phyloP scores from a whole-genome alignment of 2,329 filamentous ascomycete species.

The Huntiella omanensis region DNA sequence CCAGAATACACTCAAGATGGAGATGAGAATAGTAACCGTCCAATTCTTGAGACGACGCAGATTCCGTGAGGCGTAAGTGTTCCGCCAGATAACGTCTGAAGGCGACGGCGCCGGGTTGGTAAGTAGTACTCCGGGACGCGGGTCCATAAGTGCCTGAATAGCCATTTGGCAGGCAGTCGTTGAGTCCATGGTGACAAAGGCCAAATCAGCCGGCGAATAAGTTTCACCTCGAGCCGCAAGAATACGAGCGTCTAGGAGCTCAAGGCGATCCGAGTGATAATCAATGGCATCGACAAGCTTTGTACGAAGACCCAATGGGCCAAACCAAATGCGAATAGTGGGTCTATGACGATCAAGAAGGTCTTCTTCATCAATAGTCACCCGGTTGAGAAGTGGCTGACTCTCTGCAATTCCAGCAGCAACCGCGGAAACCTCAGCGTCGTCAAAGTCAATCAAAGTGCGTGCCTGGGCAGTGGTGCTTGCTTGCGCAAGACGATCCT shows the following conservation, averaged over 20 bases:
- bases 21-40: conserved; percentile 68
- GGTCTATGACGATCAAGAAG: conserved; percentile 29
- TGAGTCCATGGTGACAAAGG: conserved; percentile 95
- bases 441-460: conserved; percentile 9
- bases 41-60: conserved; percentile 62
- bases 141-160: conserved; percentile 83
- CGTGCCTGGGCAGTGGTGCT: background rate
- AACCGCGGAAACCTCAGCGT: background rate
- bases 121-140: conserved; percentile 66
- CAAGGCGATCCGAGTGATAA: conserved; percentile 77
- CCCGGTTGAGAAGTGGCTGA: background rate
- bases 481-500: background rate
- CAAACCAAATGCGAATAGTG: conserved; percentile 57
- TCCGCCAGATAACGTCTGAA: conserved; percentile 83
- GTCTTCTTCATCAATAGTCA: conserved; percentile 12
- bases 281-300: conserved; percentile 77
- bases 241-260: conserved; percentile 60
- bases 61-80: conserved; percentile 66
- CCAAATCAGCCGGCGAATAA: conserved; percentile 62
- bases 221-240: conserved; percentile 49
- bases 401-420: background rate
- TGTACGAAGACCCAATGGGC: conserved; percentile 51
- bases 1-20: conserved; percentile 73
- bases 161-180: conserved; percentile 89
- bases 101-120: conserved; percentile 77